Percentiles rank a stretch among this genome's conserved stretches.
Evolutionary conservation across 2,329 filamentous ascomycete species (phyloP).

Genomic region (Cladobotryum protrusum): DNA sequence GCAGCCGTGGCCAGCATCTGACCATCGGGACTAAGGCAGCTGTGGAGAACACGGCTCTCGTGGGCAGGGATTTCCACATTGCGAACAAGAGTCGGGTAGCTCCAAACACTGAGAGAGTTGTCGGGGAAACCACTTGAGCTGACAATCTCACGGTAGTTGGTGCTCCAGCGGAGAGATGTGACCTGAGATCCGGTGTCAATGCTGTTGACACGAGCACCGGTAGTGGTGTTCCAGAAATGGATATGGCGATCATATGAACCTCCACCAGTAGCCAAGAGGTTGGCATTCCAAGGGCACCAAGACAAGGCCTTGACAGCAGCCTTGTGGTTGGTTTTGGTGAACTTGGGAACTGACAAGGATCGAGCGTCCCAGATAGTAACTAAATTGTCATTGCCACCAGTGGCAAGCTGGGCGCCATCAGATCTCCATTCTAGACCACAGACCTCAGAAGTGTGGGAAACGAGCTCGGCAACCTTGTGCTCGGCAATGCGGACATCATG

Average conservation of each 20-base stretch:
- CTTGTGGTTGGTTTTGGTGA: constrained; percentile 99
- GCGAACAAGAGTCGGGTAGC: constrained; percentile 93
- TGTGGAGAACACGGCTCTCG: constrained; percentile 93
- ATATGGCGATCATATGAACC: constrained; percentile 97
- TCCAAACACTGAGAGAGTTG: constrained; percentile 98
- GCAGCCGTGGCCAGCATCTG: constrained; percentile 97
- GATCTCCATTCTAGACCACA: constrained; percentile 97
- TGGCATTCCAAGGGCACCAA: constrained; percentile 99
- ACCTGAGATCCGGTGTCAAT: constrained; percentile 98
- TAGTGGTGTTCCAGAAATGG: constrained; percentile 99
- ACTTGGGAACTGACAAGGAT: constrained; percentile 87
- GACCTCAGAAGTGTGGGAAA: constrained; percentile 95
- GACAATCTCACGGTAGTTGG: constrained; percentile 95
- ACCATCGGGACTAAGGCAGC: constrained; percentile 91
- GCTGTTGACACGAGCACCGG: constrained; percentile 95
- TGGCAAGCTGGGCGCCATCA: constrained; percentile 93
- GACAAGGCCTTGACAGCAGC: constrained; percentile 96
- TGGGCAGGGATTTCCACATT: constrained; percentile 97
- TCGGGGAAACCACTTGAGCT: constrained; percentile 98
- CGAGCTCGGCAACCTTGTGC: constrained; percentile 96
- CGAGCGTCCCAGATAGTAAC: constrained; percentile 99
- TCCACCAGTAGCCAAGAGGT: constrained; percentile 91
- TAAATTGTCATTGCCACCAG: constrained; percentile 96
- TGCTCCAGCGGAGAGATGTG: constrained; percentile 92
- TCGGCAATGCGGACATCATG: constrained; percentile 96